A percentile compares a stretch with the other conserved stretches of the same genome.
These are phyloP conservation scores for Fraxinus sp. DNA, from an alignment of 305 asterid genomes.

Conservation along the genomic window DNA sequence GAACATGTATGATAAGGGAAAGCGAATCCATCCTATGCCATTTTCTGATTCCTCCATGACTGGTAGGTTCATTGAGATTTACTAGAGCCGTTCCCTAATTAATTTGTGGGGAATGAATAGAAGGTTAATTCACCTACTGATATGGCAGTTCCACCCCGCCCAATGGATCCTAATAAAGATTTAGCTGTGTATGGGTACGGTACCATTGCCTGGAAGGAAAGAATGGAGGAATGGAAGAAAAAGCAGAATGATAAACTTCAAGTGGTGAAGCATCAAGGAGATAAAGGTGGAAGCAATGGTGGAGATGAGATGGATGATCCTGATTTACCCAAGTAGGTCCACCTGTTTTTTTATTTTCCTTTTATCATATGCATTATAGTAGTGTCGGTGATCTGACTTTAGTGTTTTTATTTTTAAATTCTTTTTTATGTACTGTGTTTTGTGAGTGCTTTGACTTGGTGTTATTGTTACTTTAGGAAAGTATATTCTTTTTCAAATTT, in stretches of 20 bases:
- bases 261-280: constrained; percentile 87
- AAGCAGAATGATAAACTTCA: constrained; percentile 85
- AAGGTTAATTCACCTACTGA: constrained; percentile 11
- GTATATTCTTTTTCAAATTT: constrained; percentile 12
- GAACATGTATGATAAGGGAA: too few relatives aligned
- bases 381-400: constrained; percentile 53
- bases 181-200: constrained; percentile 96
- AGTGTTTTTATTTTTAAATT: constrained; percentile 16
- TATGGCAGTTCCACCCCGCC: constrained; percentile 75
- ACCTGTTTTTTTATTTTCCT: constrained; percentile 10
- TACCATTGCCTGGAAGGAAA: constrained; percentile 94
- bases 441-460: constrained; percentile 22
- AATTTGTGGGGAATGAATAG: constrained; percentile 4
- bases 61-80: constrained; percentile 39
- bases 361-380: constrained; percentile 32
- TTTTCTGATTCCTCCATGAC: constrained; percentile 67
- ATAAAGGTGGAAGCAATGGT: constrained; percentile 43
- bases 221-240: constrained; percentile 98
- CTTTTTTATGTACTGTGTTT: background rate
- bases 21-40: constrained; percentile 74
- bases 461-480: constrained; percentile 27
- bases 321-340: constrained; percentile 89
- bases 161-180: constrained; percentile 97
- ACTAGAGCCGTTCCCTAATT: background rate
- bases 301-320: constrained; percentile 85